Evolutionary conservation across 2,329 filamentous ascomycete species (phyloP), one percentile per base, ranked within the genome.

Genomic region (Sordariomycetes sp.): DNA sequence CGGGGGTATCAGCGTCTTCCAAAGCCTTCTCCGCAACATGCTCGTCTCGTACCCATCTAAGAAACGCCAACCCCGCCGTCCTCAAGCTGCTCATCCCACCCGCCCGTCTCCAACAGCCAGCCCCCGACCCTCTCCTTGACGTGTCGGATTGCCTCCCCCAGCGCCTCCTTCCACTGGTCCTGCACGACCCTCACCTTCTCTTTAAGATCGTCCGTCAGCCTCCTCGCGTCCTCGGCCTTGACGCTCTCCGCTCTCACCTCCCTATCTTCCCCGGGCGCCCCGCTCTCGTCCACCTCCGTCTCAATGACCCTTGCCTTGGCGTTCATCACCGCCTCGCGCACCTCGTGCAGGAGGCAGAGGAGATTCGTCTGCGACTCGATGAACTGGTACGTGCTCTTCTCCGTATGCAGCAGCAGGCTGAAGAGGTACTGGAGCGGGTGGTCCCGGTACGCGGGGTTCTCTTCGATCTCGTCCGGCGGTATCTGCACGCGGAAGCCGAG

Each of bases 381-480:
- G 72, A 96, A 97, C 70, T 97, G 94, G 67, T 96, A 95, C 10
- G 90, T 93, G 65, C 88, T 92, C 74, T 94, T 96, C 69, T 95
- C 90, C 0, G 91, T 88, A 66, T 97, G 93, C 6, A 86, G 81
- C 10, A 99, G 78, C 25, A 97, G 76, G 53, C 85, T 88, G 70
- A 91, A 94, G 0, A 99, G 79, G 69, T 99, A 97, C 71, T 97
- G 90, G 68, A 97, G 73, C 12, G 94, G 94, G 67, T 90, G 89
- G 1, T 83, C 76, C 62, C 82, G 79, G 69, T 97, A 97, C 20
- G 79, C 79, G 0, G 91, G 90, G 65, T 93, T 97, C 74, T 97
- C 94, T 3, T 86, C 84, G 63, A 87, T 88, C 71, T 99, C 94
- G 20, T 83, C 77, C 0, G 80, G 69, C 0, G 94, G 92, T 53